A percentile compares a stretch with the other conserved stretches of the same genome.
These are phyloP conservation scores for Fraxinus albicans DNA, from an alignment of 305 asterid genomes.

Conservation along the genomic window DNA sequence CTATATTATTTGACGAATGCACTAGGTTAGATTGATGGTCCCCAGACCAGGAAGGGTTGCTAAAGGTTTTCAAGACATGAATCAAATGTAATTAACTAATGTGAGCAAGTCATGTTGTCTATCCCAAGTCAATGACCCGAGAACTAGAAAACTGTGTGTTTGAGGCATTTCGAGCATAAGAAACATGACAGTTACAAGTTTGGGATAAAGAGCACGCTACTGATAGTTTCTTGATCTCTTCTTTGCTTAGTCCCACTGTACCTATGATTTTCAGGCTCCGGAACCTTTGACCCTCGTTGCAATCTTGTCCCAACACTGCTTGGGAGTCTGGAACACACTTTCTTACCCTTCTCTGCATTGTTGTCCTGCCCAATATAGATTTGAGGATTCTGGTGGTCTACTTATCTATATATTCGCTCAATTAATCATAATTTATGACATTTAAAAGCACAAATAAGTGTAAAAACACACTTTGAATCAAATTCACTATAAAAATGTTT, in stretches of 20 bases:
- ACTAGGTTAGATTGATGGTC: not conserved
- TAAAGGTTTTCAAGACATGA: not conserved
- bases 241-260: not conserved
- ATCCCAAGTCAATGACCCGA: not conserved
- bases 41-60: not conserved
- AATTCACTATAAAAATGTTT: not conserved
- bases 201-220: not conserved
- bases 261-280: not conserved
- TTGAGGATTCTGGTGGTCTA: not conserved
- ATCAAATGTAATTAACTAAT: not conserved
- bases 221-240: not conserved
- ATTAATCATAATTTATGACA: not conserved
- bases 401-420: not conserved
- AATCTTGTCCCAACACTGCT: not conserved
- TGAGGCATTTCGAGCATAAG: not conserved
- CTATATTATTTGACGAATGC: not conserved
- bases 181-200: not conserved
- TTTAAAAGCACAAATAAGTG: not conserved
- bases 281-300: not conserved
- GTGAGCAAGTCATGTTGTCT: not conserved
- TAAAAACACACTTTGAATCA: no score
- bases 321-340: not conserved
- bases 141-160: not conserved
- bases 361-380: not conserved
- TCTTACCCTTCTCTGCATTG: not conserved